Base-by-base conservation (phyloP, 2,329 filamentous ascomycete genomes). In the Penicillium crustosum region DNA sequence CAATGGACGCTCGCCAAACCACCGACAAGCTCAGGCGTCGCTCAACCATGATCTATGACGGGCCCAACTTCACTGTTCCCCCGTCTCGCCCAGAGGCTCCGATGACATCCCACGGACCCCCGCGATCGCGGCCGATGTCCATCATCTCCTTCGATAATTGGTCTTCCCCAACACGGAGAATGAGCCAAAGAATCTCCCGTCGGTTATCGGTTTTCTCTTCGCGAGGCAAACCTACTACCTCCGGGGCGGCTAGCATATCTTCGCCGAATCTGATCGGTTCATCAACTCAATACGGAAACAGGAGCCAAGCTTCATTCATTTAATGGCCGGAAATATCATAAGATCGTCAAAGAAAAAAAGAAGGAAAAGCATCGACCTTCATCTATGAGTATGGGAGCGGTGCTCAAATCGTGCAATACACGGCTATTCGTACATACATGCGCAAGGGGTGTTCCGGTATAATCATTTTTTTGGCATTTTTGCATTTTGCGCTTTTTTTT, bases 181-280 rank as follows among this genome's bases (percentile, higher is more conserved):
- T 73, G 47, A 69, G 66, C 31, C 65, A 68, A 3, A 57, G 70
- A 8, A 60, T 74, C 3, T 66, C 67, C 1, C 61, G 64, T 6
- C 53, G 64, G 8, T 53, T 65, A 15, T 66, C 72, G 4, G 59
- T 70, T 9, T 70, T 70, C 44, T 65, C 64, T 5, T 52, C 61
- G 19, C 51, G 66, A 36, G 54, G 58, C 49, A 61, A 65, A 52
- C 44, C 53, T 27, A 4, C 48, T 43, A 25, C 57, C 13, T 23
- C 62, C 25, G 33, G 62, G 39, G 36, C 42, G 2, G 62, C 62
- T 1, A 73, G 70, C 41, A 73, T 73, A 44, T 73, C 71, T 8
- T 64, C 69, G 55, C 71, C 71, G 35, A 71, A 72, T 58, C 39
- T 73, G 61, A 73, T 74, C 60, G 70, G 71, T 10, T 68, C 71